Percentiles rank a stretch among this genome's conserved stretches.
These are phyloP conservation scores for Lactarius tabidus DNA, from an alignment of 768 basidiomycete genomes.

Conservation along the genomic window DNA sequence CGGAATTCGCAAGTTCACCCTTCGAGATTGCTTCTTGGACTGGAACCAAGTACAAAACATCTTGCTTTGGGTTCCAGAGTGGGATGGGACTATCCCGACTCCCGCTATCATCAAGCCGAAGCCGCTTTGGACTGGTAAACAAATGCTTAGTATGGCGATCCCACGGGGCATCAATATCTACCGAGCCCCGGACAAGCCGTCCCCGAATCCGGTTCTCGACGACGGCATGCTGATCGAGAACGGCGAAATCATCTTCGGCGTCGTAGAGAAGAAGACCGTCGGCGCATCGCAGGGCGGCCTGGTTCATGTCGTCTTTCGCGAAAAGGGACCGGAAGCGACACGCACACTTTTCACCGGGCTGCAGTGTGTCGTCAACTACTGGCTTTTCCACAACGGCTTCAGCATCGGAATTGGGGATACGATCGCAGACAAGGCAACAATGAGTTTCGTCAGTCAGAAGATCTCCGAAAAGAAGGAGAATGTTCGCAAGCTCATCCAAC, in stretches of 20 bases:
- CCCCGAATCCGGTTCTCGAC: conserved; percentile 78
- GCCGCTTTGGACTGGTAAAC: conserved; percentile 97
- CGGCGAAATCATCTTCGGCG: conserved; percentile 91
- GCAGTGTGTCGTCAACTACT: conserved; percentile 95
- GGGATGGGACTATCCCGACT: conserved; percentile 90
- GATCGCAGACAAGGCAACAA: conserved; percentile 86
- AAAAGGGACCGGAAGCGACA: conserved; percentile 92
- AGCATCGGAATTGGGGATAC: conserved; percentile 99
- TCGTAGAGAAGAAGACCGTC: conserved; percentile 98
- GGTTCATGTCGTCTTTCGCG: conserved; percentile 94
- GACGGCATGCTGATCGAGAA: conserved; percentile 97
- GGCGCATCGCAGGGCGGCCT: conserved; percentile 93
- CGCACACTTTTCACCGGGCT: conserved; percentile 88
- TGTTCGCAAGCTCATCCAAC: conserved; percentile 74
- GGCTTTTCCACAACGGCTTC: conserved; percentile 99
- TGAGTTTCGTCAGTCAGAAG: conserved; percentile 78
- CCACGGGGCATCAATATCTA: conserved; percentile 94
- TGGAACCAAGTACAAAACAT: conserved; percentile 97
- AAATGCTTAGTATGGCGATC: conserved; percentile 86
- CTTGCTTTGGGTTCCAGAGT: conserved; percentile 94
- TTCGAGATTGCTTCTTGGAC: conserved; percentile 93
- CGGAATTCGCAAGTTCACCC: conserved; percentile 94
- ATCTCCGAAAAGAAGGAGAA: conserved; percentile 78
- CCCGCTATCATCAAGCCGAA: conserved; percentile 96
- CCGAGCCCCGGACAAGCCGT: conserved; percentile 75